Percentiles rank a stretch among this genome's conserved stretches.
phyloP scores from a whole-genome alignment of 306 rosid species.

The Acacia melanoxylon region DNA sequence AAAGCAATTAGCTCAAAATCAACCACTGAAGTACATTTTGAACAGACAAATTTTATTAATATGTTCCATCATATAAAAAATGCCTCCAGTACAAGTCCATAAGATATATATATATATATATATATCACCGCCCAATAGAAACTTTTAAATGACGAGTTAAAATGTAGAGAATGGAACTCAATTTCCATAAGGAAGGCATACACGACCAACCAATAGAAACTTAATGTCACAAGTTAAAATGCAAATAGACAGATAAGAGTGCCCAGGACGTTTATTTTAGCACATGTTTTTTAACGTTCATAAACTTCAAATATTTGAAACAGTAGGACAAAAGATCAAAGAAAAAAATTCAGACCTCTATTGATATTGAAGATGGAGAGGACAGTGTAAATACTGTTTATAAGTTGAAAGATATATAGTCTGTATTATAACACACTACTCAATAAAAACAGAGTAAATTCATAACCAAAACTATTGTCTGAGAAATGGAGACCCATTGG shows the following conservation, averaged over 20 bases:
- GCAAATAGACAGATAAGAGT: background rate
- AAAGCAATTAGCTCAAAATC: constrained; percentile 1
- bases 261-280: background rate
- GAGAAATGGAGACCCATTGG: background rate
- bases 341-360: background rate
- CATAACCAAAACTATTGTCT: background rate
- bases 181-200: background rate
- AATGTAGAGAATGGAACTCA: constrained; percentile 13
- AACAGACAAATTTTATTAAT: background rate
- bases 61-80: background rate
- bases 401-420: background rate
- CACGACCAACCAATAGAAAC: constrained; percentile 13
- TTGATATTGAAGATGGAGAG: background rate
- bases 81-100: background rate
- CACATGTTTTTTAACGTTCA: background rate
- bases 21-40: constrained; percentile 5
- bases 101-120: background rate
- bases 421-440: background rate
- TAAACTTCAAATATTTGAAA: background rate
- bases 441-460: background rate
- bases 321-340: background rate
- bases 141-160: background rate
- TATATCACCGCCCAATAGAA: constrained; percentile 1
- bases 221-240: background rate
- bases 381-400: background rate